Conservation (phyloP, 192 early-diverging fungal genomes). For the Jimgerdemannia flammicorona region DNA sequence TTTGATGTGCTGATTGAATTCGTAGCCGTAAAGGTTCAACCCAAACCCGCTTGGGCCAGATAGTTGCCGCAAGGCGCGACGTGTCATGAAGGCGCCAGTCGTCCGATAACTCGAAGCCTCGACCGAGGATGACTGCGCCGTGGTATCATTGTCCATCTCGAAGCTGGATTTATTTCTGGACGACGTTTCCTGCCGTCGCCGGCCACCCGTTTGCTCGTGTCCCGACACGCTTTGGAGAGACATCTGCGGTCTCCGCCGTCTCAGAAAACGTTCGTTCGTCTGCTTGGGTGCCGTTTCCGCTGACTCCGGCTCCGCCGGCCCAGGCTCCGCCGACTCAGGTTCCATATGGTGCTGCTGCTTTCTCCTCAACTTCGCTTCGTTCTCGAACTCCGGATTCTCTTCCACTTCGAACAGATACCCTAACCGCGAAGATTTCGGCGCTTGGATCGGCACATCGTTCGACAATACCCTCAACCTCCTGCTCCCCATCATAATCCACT, state of each 20-base stretch:
- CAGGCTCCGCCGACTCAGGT: neutral
- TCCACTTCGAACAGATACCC: neutral
- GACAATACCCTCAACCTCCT: conserved; percentile 23
- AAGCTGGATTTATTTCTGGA: neutral
- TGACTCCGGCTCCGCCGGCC: neutral
- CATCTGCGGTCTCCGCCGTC: neutral
- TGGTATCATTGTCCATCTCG: neutral
- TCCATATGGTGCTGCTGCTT: neutral
- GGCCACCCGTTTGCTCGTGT: neutral
- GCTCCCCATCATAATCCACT: conserved; percentile 54
- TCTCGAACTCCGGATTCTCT: conserved; percentile 4
- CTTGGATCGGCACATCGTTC: neutral
- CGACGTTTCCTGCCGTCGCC: neutral
- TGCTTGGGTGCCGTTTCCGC: neutral
- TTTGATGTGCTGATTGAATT: conserved; percentile 36
- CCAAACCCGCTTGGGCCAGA: conserved; percentile 32
- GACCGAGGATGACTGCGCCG: neutral
- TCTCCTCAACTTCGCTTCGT: neutral
- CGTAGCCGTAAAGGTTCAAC: conserved; percentile 42
- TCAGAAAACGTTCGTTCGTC: neutral
- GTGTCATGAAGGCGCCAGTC: conserved; percentile 48
- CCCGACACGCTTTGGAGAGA: neutral
- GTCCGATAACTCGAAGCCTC: conserved; percentile 23
- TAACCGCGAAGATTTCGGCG: neutral
- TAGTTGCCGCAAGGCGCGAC: conserved; percentile 39